These are phyloP conservation scores for Syzygium jambos DNA, from an alignment of 345 rosid species.

Conservation along the genomic window DNA sequence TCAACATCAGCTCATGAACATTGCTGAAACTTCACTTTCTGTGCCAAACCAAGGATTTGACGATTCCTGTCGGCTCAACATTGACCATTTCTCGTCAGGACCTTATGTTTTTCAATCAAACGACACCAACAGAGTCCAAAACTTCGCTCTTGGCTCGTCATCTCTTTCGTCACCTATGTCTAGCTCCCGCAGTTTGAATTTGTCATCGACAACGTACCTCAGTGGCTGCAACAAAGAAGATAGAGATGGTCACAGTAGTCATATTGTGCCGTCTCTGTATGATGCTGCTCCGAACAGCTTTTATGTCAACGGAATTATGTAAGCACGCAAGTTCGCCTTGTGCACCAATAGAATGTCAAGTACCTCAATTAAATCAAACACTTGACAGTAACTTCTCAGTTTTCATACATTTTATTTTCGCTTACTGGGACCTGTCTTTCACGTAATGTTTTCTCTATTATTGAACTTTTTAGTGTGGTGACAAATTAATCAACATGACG, in stretches of 20 bases:
- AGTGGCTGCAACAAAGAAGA: conserved; percentile 52
- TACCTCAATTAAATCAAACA: neutral
- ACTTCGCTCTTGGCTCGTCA: conserved; percentile 16
- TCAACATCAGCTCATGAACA: neutral
- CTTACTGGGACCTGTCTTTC: neutral
- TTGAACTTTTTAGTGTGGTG: neutral
- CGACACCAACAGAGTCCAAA: conserved; percentile 5
- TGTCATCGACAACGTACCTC: conserved; percentile 37
- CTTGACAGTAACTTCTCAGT: neutral
- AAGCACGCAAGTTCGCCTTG: neutral
- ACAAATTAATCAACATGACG: neutral
- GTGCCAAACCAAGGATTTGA: neutral
- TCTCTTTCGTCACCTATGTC: conserved; percentile 43
- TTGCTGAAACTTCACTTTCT: neutral
- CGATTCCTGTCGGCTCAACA: neutral
- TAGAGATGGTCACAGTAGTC: conserved; percentile 39
- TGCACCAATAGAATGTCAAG: neutral
- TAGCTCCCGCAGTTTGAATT: conserved; percentile 43
- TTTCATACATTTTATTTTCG: neutral
- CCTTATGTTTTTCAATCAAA: neutral
- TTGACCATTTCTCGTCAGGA: neutral
- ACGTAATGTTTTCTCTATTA: neutral
- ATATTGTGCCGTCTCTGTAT: conserved; percentile 11
- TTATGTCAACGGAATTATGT: conserved; percentile 31
- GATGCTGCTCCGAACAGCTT: conserved; percentile 22